Evolutionary conservation across 2,329 filamentous ascomycete species (phyloP).

Genomic region (Penicillium corylophilum): DNA sequence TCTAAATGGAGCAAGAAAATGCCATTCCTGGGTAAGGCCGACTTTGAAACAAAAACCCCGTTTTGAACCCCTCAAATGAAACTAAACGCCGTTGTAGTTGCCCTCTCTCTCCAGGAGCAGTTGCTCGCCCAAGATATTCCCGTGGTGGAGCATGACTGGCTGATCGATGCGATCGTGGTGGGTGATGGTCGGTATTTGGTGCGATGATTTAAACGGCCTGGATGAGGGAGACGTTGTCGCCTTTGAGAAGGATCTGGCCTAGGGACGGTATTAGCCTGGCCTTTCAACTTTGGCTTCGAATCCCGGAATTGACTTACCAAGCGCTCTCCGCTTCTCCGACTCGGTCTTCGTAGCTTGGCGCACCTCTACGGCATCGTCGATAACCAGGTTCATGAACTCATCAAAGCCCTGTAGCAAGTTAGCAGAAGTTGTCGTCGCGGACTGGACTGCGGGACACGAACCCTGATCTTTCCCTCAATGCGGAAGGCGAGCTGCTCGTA

Average conservation of each 20-base stretch:
- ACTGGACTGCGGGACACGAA: conserved; percentile 35
- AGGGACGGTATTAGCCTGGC: conserved; percentile 33
- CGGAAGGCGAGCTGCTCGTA: conserved; percentile 93
- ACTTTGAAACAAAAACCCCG: conserved; percentile 7
- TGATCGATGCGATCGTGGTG: conserved; percentile 73
- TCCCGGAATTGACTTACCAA: conserved; percentile 59
- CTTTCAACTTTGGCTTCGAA: not conserved
- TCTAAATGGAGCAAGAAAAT: conserved; percentile 47
- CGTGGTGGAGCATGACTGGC: conserved; percentile 73
- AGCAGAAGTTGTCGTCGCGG: conserved; percentile 1
- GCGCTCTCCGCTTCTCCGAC: conserved; percentile 71
- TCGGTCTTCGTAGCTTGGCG: conserved; percentile 78
- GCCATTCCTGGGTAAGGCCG: conserved; percentile 59
- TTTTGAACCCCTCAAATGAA: conserved; percentile 9
- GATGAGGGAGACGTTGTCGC: conserved; percentile 83
- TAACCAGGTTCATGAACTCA: conserved; percentile 98
- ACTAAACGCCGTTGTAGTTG: conserved; percentile 55
- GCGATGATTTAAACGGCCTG: conserved; percentile 50
- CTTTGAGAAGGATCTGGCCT: conserved; percentile 82
- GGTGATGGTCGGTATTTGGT: conserved; percentile 63
- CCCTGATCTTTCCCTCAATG: conserved; percentile 95
- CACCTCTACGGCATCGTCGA: conserved; percentile 94
- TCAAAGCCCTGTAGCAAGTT: conserved; percentile 73
- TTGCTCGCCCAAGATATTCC: conserved; percentile 71
- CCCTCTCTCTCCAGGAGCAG: conserved; percentile 83